Evolutionary conservation across 2,329 filamentous ascomycete species (phyloP).

Genomic region (Escovopsis weberi): DNA sequence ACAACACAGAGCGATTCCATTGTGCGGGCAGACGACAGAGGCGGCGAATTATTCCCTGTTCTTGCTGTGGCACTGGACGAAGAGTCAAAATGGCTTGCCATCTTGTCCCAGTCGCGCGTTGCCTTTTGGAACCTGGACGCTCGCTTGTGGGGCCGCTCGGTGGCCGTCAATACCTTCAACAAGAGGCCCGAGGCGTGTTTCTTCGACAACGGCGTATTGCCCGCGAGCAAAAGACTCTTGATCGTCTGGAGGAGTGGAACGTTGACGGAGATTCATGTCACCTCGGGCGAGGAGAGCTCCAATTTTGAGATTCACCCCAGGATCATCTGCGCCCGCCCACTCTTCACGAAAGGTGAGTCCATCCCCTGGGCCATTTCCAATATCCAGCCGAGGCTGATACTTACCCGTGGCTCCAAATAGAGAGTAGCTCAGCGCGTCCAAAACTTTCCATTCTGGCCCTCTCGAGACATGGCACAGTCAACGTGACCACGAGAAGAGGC

Average conservation of each 20-base stretch:
- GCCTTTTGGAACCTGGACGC: slow-evolving; percentile 49
- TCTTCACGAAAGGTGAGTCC: slow-evolving; percentile 28
- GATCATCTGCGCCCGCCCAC: slow-evolving; percentile 29
- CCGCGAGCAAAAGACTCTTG: slow-evolving; percentile 33
- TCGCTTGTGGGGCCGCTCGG: slow-evolving; percentile 39
- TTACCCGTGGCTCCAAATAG: slow-evolving; percentile 4
- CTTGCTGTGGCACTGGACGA: slow-evolving; percentile 50
- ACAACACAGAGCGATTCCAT: slow-evolving; percentile 27
- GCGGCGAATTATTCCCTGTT: slow-evolving; percentile 40
- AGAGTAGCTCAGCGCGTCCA: slow-evolving; percentile 4
- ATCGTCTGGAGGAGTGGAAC: slow-evolving; percentile 50
- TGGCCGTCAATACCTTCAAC: slow-evolving; percentile 34
- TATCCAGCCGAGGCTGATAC: background rate
- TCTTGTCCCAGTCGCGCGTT: slow-evolving; percentile 45
- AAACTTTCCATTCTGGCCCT: slow-evolving; percentile 25
- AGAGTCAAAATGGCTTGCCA: slow-evolving; percentile 48
- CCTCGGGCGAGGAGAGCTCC: slow-evolving; percentile 23
- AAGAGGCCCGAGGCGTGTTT: slow-evolving; percentile 49
- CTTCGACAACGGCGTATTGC: slow-evolving; percentile 34
- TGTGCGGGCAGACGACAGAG: slow-evolving; percentile 23
- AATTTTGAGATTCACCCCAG: slow-evolving; percentile 37
- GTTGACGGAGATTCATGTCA: slow-evolving; percentile 37
- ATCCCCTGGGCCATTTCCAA: slow-evolving; percentile 5
- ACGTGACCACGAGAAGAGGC: slow-evolving; percentile 28
- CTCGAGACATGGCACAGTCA: slow-evolving; percentile 35